A percentile compares a stretch with the other conserved stretches of the same genome.
These are phyloP conservation scores for Tetracladium maxilliforme DNA, from an alignment of 2,329 filamentous ascomycete species.

Conservation along the genomic window DNA sequence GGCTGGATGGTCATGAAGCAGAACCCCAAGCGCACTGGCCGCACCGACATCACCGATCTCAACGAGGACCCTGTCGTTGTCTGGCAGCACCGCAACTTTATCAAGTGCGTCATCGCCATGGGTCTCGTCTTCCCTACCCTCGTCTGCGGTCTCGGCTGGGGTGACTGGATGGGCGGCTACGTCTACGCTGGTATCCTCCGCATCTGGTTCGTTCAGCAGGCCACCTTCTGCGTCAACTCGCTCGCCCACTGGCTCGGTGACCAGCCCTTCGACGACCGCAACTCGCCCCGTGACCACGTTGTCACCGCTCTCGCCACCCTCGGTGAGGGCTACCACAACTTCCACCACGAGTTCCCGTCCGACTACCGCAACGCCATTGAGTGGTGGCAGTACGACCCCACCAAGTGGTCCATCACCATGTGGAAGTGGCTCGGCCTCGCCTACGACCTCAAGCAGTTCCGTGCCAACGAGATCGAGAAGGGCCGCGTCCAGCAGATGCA, in stretches of 20 bases:
- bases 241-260: conserved; percentile 84
- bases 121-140: conserved; percentile 61
- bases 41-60: conserved; percentile 76
- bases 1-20: conserved; percentile 93
- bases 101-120: conserved; percentile 68
- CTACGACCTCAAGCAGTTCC: conserved; percentile 83
- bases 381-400: conserved; percentile 86
- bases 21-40: conserved; percentile 78
- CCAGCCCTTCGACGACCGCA: conserved; percentile 85
- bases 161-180: conserved; percentile 69
- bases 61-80: conserved; percentile 77
- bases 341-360: conserved; percentile 88
- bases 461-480: conserved; percentile 84
- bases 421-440: conserved; percentile 78
- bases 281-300: conserved; percentile 78
- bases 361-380: conserved; percentile 87
- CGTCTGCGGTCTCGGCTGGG: conserved; percentile 65
- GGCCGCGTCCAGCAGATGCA: conserved; percentile 76
- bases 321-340: conserved; percentile 87
- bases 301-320: conserved; percentile 76
- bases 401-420: conserved; percentile 76
- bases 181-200: conserved; percentile 76
- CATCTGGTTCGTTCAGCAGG: conserved; percentile 83
- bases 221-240: conserved; percentile 87
- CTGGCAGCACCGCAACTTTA: conserved; percentile 79